Conservation (phyloP, 208 protist species). For the Leishmania lainsoni region DNA sequence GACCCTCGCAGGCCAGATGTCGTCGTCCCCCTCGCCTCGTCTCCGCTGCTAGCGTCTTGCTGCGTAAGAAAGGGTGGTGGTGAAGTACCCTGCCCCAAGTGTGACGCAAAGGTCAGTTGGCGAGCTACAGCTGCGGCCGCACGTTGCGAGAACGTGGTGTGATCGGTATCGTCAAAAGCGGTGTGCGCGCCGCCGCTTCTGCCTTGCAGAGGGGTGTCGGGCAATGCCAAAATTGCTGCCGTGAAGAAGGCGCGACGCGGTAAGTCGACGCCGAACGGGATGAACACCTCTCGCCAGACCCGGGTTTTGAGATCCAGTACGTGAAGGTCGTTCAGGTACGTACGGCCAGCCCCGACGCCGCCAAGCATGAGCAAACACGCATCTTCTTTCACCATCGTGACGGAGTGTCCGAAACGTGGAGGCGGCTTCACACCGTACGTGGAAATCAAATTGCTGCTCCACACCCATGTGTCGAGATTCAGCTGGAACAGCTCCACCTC, state of each 20-base stretch:
- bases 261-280: conserved; percentile 44
- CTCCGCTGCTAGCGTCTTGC: not conserved
- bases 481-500: conserved; percentile 52
- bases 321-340: conserved; percentile 67
- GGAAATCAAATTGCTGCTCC: conserved; percentile 23
- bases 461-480: conserved; percentile 31
- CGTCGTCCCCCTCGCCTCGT: conserved; percentile 5
- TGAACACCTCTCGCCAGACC: conserved; percentile 82
- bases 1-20: conserved; percentile 23
- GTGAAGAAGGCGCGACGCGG: conserved; percentile 67
- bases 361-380: conserved; percentile 69
- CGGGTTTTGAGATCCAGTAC: conserved; percentile 58
- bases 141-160: not conserved
- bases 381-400: conserved; percentile 32
- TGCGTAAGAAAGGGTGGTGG: not conserved
- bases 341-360: conserved; percentile 41
- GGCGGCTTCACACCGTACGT: conserved; percentile 71
- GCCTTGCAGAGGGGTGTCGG: not conserved
- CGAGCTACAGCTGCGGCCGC: not conserved
- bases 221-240: conserved; percentile 32
- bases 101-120: not conserved
- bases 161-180: not conserved
- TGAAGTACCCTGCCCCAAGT: too few relatives aligned
- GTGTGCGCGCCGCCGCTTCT: not conserved
- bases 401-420: conserved; percentile 70